Percentiles rank a stretch among this genome's conserved stretches.
Evolutionary conservation across 163 green algal species (phyloP).

Genomic region (Chloromonas sp.): DNA sequence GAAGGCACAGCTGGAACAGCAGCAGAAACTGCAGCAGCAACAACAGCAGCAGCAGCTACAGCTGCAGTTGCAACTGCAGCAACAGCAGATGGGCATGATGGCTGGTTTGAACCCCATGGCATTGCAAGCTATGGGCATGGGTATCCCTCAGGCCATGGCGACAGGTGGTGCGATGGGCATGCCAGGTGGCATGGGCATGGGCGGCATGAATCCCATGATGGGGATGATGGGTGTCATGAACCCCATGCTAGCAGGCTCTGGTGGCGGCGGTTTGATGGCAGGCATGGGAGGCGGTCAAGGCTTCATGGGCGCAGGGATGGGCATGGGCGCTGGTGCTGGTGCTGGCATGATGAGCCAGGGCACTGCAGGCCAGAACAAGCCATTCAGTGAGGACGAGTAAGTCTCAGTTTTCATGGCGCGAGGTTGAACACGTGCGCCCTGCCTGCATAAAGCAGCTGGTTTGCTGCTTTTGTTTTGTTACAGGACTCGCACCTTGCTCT

Average conservation of each 20-base stretch:
- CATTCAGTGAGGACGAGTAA: constrained; percentile 42
- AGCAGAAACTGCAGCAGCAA: background rate
- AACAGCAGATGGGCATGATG: constrained; percentile 1
- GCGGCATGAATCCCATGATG: background rate
- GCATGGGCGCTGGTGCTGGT: background rate
- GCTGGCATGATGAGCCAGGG: background rate
- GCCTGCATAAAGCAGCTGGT: background rate
- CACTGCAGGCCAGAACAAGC: constrained; percentile 16
- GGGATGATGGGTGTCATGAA: constrained; percentile 12
- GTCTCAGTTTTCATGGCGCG: constrained; percentile 1
- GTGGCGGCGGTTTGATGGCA: background rate
- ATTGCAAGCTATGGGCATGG: no score
- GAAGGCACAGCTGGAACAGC: background rate
- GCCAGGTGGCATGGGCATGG: constrained; percentile 6
- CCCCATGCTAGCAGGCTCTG: constrained; percentile 1
- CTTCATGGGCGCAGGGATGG: constrained; percentile 13
- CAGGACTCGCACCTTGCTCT: no score
- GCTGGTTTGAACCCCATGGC: no score
- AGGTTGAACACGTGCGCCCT: no score
- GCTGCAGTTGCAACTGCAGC: constrained; percentile 9
- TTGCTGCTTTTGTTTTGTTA: no score
- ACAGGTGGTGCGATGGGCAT: constrained; percentile 13
- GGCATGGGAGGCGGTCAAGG: constrained; percentile 12
- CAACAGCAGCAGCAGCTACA: background rate
- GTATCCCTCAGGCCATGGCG: no score